These are phyloP conservation scores for Aspergillus ustus DNA, from an alignment of 2,329 filamentous ascomycete genomes.

Conservation along the genomic window DNA sequence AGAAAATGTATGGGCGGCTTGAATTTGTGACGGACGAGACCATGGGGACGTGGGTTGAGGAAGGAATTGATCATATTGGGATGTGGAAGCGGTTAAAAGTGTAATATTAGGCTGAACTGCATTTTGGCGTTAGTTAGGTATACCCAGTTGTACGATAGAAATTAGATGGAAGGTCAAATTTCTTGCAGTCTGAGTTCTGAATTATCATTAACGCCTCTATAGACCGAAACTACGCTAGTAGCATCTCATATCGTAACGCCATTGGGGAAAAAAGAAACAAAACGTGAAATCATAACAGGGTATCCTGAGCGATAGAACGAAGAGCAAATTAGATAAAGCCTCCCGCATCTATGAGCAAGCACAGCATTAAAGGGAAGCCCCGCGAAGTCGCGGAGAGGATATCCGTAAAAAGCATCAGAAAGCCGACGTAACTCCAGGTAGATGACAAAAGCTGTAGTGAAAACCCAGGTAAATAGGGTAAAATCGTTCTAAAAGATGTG, in stretches of 20 bases:
- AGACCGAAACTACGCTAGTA: slow-evolving; percentile 6
- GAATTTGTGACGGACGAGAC: slow-evolving; percentile 75
- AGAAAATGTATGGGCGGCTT: slow-evolving; percentile 68
- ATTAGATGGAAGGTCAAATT: not conserved
- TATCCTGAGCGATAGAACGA: slow-evolving; percentile 36
- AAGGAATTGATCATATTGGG: slow-evolving; percentile 81
- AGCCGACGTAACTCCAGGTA: slow-evolving; percentile 24
- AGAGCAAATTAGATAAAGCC: slow-evolving; percentile 21
- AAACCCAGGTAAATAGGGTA: slow-evolving; percentile 16
- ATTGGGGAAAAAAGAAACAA: slow-evolving; percentile 16
- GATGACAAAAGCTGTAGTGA: slow-evolving; percentile 17
- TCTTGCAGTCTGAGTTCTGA: not conserved
- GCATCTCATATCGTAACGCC: slow-evolving; percentile 17
- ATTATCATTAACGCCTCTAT: slow-evolving; percentile 19
- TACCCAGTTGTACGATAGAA: not conserved
- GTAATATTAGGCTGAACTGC: not conserved
- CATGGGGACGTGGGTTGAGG: slow-evolving; percentile 80
- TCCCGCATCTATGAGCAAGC: slow-evolving; percentile 22
- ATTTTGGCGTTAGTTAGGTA: not conserved
- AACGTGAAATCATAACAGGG: slow-evolving; percentile 37
- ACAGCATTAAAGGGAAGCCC: slow-evolving; percentile 16
- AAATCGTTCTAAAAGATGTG: slow-evolving; percentile 24
- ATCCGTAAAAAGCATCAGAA: slow-evolving; percentile 14
- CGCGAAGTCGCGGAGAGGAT: slow-evolving; percentile 12
- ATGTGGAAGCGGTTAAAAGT: slow-evolving; percentile 68